A percentile compares a stretch with the other conserved stretches of the same genome.
These are phyloP conservation scores for Cyclotella atomus DNA, from an alignment of 108 stramenopile species.

Conservation along the genomic window DNA sequence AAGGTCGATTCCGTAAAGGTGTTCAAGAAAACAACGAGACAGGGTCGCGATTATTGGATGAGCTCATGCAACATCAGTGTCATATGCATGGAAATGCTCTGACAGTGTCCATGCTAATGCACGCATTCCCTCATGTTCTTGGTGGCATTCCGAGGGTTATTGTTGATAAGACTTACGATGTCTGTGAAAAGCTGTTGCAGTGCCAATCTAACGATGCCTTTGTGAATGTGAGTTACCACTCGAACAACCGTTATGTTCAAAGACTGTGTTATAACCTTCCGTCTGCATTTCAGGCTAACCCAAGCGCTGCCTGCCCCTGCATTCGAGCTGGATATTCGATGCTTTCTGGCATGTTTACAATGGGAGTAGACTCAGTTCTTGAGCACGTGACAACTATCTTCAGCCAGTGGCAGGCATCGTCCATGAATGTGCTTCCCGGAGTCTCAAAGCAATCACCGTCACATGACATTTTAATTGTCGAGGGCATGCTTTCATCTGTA, in stretches of 20 bases:
- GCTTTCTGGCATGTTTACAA: slow-evolving; percentile 70
- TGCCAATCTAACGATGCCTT: slow-evolving; percentile 66
- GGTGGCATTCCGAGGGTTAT: slow-evolving; percentile 72
- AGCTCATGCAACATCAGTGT: slow-evolving; percentile 57
- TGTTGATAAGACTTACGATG: slow-evolving; percentile 57
- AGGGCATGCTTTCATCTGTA: slow-evolving; percentile 69
- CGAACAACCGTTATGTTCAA: too few relatives aligned
- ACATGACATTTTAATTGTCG: slow-evolving; percentile 79
- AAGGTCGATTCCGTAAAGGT: slow-evolving; percentile 30
- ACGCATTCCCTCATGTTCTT: slow-evolving; percentile 66
- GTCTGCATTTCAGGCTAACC: slow-evolving; percentile 44
- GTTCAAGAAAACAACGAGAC: background rate
- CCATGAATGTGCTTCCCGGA: slow-evolving; percentile 37
- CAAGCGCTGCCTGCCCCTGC: slow-evolving; percentile 73
- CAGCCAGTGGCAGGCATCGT: slow-evolving; percentile 67
- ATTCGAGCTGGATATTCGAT: slow-evolving; percentile 78
- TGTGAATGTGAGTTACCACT: slow-evolving; percentile 47
- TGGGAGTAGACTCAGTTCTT: slow-evolving; percentile 63
- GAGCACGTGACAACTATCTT: slow-evolving; percentile 66
- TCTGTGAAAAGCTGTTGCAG: slow-evolving; percentile 63
- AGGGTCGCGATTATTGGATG: slow-evolving; percentile 9
- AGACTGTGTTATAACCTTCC: too few relatives aligned
- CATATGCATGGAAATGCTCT: slow-evolving; percentile 80
- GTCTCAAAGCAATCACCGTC: slow-evolving; percentile 53
- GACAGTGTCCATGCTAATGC: slow-evolving; percentile 68